Evolutionary conservation across 1,284 basidiomycete genomes (phyloP).

Genomic region (Papiliotrema flavescens): DNA sequence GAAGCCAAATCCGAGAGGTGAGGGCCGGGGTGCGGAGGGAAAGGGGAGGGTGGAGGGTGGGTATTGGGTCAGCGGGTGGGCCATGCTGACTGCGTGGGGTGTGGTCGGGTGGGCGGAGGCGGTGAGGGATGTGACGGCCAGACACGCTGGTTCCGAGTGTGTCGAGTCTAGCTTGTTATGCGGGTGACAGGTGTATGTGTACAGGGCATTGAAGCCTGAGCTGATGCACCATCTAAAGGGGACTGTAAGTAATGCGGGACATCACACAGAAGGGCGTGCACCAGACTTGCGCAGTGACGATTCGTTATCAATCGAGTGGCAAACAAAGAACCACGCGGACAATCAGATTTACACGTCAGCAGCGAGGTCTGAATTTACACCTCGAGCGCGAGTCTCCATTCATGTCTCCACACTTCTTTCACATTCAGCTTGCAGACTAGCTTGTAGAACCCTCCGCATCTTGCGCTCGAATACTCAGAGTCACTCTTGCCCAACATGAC

Average conservation of each 20-base stretch:
- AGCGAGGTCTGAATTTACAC: background rate
- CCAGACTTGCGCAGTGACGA: background rate
- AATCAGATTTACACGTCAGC: background rate
- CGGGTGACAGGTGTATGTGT: background rate
- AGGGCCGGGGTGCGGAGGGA: constrained; percentile 34
- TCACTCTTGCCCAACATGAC: constrained; percentile 34
- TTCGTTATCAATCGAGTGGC: background rate
- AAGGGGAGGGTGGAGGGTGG: constrained; percentile 40
- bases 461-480: background rate
- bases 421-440: background rate
- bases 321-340: background rate
- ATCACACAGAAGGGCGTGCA: too few relatives aligned
- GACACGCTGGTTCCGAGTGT: background rate
- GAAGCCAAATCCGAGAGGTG: constrained; percentile 40
- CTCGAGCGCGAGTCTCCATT: background rate
- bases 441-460: background rate
- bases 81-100: constrained; percentile 16
- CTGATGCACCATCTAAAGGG: too few relatives aligned
- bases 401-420: background rate
- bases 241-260: too few relatives aligned
- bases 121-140: too few relatives aligned
- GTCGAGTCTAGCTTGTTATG: background rate
- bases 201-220: background rate
- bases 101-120: too few relatives aligned
- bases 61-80: constrained; percentile 44